These are phyloP conservation scores for Phytophthora chlamydospora DNA, from an alignment of 352 stramenopile species.

Conservation along the genomic window DNA sequence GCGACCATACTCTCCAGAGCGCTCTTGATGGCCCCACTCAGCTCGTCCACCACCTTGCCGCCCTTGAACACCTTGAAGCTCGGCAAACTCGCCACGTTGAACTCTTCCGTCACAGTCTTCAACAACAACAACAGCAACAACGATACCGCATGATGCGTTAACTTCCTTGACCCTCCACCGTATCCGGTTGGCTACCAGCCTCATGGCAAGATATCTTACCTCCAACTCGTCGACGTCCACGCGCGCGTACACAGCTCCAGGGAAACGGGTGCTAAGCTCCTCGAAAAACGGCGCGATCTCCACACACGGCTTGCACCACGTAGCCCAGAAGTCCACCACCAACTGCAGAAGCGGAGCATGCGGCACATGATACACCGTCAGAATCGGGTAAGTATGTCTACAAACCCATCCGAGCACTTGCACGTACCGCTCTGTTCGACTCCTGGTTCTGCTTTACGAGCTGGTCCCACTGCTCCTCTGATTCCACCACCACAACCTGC, in stretches of 20 bases:
- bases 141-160: no score
- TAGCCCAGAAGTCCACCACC: constrained; percentile 86
- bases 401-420: background rate
- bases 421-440: constrained; percentile 51
- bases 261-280: constrained; percentile 61
- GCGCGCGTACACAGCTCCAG: constrained; percentile 63
- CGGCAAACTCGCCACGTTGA: constrained; percentile 86
- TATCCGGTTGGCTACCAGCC: background rate
- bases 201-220: constrained; percentile 27
- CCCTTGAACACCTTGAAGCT: constrained; percentile 95
- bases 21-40: constrained; percentile 77
- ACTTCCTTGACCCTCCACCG: background rate
- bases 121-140: constrained; percentile 4
- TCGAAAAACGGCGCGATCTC: constrained; percentile 84
- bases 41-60: constrained; percentile 88
- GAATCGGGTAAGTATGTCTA: constrained; percentile 5
- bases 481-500: constrained; percentile 50
- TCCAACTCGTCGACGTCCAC: constrained; percentile 83
- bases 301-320: constrained; percentile 86
- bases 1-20: constrained; percentile 62
- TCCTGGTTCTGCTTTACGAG: constrained; percentile 56
- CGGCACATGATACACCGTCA: constrained; percentile 4
- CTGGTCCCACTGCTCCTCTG: constrained; percentile 59
- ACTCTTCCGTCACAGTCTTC: constrained; percentile 65
- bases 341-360: constrained; percentile 44